Evolutionary conservation across 1,284 basidiomycete species (phyloP).

Genomic region (Ganoderma multipileum): DNA sequence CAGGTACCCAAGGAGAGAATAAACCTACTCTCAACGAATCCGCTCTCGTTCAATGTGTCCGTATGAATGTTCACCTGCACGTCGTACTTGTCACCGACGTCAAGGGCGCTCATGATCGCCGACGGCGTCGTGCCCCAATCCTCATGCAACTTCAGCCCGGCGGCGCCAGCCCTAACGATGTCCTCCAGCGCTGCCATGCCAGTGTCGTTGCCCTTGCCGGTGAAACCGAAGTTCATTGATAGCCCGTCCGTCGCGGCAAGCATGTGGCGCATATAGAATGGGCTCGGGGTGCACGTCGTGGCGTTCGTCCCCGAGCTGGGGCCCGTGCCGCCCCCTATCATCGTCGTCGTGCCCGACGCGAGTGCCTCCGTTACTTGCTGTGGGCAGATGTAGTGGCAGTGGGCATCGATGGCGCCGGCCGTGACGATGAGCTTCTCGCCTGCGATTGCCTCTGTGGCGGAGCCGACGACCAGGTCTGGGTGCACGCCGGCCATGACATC

Average conservation of each 20-base stretch:
- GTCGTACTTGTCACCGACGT: conserved; percentile 91
- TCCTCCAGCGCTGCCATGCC: conserved; percentile 79
- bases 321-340: conserved; percentile 94
- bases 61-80: conserved; percentile 99
- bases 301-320: conserved; percentile 92
- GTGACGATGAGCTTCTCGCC: conserved; percentile 95
- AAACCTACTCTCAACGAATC: conserved; percentile 86
- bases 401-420: conserved; percentile 92
- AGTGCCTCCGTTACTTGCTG: conserved; percentile 84
- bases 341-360: conserved; percentile 80
- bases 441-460: conserved; percentile 92
- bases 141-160: conserved; percentile 95
- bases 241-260: conserved; percentile 87
- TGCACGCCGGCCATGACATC: conserved; percentile 90
- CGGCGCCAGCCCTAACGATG: conserved; percentile 87
- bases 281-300: conserved; percentile 94
- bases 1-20: background rate
- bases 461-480: conserved; percentile 80
- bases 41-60: conserved; percentile 95
- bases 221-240: conserved; percentile 93
- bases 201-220: conserved; percentile 94
- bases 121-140: conserved; percentile 98
- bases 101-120: conserved; percentile 81
- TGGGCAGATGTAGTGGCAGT: conserved; percentile 94
- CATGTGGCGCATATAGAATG: conserved; percentile 89